Percentiles rank a stretch among this genome's conserved stretches.
These are phyloP conservation scores for Spathaspora arborariae DNA, from an alignment of 805 yeast genomes.

Conservation along the genomic window DNA sequence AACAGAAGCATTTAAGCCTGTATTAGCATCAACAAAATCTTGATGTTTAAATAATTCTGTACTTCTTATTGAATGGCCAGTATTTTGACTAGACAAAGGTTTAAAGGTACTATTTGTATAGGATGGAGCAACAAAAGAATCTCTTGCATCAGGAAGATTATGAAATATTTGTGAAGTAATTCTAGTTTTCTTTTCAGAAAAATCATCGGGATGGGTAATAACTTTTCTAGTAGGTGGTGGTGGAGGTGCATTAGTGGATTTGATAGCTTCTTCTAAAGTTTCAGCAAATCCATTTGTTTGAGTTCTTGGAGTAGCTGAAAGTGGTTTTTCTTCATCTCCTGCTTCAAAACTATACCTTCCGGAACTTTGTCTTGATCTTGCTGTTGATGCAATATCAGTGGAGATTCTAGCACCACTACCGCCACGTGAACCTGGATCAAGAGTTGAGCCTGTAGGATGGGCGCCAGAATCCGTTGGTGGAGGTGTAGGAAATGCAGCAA, in stretches of 20 bases:
- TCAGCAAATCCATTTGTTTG: slow-evolving; percentile 9
- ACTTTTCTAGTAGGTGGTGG: slow-evolving; percentile 59
- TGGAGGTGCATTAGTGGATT: slow-evolving; percentile 31
- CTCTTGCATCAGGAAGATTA: slow-evolving; percentile 34
- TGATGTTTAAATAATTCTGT: slow-evolving; percentile 21
- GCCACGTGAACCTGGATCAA: background rate
- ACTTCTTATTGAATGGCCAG: slow-evolving; percentile 32
- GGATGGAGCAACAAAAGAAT: slow-evolving; percentile 18
- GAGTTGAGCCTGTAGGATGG: background rate
- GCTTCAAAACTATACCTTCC: slow-evolving; percentile 37
- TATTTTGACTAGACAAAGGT: slow-evolving; percentile 27
- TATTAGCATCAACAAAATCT: slow-evolving; percentile 26
- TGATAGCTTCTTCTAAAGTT: background rate
- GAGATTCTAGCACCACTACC: background rate
- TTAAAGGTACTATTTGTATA: slow-evolving; percentile 15
- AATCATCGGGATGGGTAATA: slow-evolving; percentile 23
- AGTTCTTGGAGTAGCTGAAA: slow-evolving; percentile 25
- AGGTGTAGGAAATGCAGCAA: background rate
- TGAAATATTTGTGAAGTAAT: slow-evolving; percentile 47
- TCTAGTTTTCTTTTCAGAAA: slow-evolving; percentile 17
- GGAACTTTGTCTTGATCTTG: slow-evolving; percentile 16
- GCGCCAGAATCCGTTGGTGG: slow-evolving; percentile 7
- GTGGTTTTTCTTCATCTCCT: slow-evolving; percentile 35
- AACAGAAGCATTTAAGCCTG: slow-evolving; percentile 75
- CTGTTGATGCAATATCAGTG: background rate